These are phyloP conservation scores for Coniella lustricola DNA, from an alignment of 2,329 filamentous ascomycete genomes.

Conservation along the genomic window DNA sequence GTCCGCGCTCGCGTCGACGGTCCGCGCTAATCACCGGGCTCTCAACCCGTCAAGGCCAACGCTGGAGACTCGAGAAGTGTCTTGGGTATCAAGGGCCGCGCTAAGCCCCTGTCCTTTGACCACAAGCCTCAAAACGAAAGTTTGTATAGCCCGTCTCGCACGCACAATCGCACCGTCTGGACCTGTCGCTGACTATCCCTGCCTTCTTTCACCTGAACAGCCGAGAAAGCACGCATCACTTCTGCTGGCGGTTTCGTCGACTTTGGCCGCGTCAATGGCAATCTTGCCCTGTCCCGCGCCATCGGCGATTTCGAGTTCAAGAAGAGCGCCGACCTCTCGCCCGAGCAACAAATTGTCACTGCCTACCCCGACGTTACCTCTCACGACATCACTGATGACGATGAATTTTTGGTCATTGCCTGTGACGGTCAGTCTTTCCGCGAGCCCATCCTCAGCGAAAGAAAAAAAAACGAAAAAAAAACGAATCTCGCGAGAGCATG, in stretches of 20 bases:
- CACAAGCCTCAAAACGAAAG: slow-evolving; percentile 99
- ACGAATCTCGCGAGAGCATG: too few species aligned
- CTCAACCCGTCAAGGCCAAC: slow-evolving; percentile 63
- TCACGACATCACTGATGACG: slow-evolving; percentile 85
- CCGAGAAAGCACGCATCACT: slow-evolving; percentile 91
- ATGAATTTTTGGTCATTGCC: slow-evolving; percentile 90
- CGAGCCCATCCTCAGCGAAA: too few species aligned
- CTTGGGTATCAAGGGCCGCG: slow-evolving; percentile 90
- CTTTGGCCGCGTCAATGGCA: slow-evolving; percentile 97
- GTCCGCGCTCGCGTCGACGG: slow-evolving; percentile 16
- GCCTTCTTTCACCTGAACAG: too few species aligned
- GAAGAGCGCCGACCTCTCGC: slow-evolving; percentile 92
- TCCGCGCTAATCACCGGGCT: slow-evolving; percentile 18
- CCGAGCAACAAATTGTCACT: slow-evolving; percentile 98
- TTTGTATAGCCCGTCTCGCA: slow-evolving; percentile 32
- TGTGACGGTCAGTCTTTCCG: slow-evolving; percentile 65
- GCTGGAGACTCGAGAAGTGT: slow-evolving; percentile 94
- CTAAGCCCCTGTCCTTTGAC: slow-evolving; percentile 97
- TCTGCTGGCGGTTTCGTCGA: slow-evolving; percentile 97
- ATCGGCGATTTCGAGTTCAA: slow-evolving; percentile 99
- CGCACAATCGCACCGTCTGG: neutral
- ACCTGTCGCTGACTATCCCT: slow-evolving; percentile 17
- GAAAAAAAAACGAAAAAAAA: too few species aligned
- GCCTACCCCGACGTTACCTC: slow-evolving; percentile 90
- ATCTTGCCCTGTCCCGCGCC: slow-evolving; percentile 89